These are phyloP conservation scores for Cryptococcus wingfieldii DNA, from an alignment of 1,284 basidiomycete genomes.

Conservation along the genomic window DNA sequence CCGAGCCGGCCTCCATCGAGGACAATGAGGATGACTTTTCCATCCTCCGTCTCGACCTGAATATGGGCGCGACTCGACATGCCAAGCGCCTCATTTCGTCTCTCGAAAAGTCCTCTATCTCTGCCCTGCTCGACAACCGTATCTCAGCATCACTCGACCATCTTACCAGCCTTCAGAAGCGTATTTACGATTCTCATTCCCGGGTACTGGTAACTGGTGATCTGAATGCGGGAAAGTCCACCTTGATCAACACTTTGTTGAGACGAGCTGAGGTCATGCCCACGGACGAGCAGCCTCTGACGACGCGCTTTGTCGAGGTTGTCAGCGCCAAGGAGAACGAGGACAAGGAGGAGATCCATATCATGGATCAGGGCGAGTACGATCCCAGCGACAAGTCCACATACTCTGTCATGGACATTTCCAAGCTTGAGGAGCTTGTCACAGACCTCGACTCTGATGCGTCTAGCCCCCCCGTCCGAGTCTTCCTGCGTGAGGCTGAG, in stretches of 20 bases:
- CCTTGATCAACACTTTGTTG: slow-evolving; percentile 91
- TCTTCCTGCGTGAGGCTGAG: slow-evolving; percentile 68
- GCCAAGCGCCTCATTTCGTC: slow-evolving; percentile 80
- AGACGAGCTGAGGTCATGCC: slow-evolving; percentile 82
- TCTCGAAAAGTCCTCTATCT: slow-evolving; percentile 87
- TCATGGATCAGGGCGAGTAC: slow-evolving; percentile 58
- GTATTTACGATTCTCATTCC: slow-evolving; percentile 87
- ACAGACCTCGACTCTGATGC: slow-evolving; percentile 66
- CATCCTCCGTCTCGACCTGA: slow-evolving; percentile 86
- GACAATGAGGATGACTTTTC: slow-evolving; percentile 60
- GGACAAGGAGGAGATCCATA: slow-evolving; percentile 45
- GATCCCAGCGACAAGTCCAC: slow-evolving; percentile 68
- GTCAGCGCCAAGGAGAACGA: slow-evolving; percentile 84
- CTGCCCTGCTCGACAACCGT: slow-evolving; percentile 83
- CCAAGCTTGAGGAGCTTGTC: slow-evolving; percentile 75
- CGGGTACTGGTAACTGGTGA: slow-evolving; percentile 99
- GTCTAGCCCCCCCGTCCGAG: slow-evolving; percentile 64
- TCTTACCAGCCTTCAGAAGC: slow-evolving; percentile 75
- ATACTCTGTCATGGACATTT: slow-evolving; percentile 64
- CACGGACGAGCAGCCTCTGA: slow-evolving; percentile 96
- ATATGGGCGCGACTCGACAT: slow-evolving; percentile 72
- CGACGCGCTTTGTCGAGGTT: slow-evolving; percentile 95
- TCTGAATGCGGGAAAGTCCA: slow-evolving; percentile 97
- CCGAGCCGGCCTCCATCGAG: slow-evolving; percentile 35
- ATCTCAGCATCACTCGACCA: slow-evolving; percentile 73